Percentiles rank a stretch among this genome's conserved stretches.
Evolutionary conservation across 345 rosid genomes (phyloP).

Genomic region (Eucalyptus curtisii): DNA sequence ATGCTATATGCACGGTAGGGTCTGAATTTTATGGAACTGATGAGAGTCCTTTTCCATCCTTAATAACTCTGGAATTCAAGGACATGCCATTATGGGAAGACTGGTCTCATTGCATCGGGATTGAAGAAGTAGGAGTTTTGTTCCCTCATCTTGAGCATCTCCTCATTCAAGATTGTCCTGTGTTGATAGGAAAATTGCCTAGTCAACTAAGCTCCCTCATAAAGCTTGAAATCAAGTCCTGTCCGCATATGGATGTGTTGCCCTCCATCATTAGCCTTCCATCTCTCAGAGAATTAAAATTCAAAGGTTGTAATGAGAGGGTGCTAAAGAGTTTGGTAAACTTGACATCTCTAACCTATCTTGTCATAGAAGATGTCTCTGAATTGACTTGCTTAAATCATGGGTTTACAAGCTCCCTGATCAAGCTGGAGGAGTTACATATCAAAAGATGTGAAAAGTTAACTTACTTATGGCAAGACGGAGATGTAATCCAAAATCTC

Average conservation of each 20-base stretch:
- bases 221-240: not conserved
- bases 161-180: not conserved
- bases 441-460: accelerated
- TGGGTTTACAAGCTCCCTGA: not conserved
- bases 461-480: no score
- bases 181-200: not conserved
- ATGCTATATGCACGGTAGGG: not conserved
- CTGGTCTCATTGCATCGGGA: accelerated
- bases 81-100: not conserved
- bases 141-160: not conserved
- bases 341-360: not conserved
- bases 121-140: not conserved
- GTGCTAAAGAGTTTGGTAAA: not conserved
- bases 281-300: not conserved
- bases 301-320: not conserved
- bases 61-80: not conserved
- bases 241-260: not conserved
- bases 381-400: not conserved
- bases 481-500: no score
- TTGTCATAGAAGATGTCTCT: not conserved
- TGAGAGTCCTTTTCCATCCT: accelerated
- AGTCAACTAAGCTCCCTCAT: not conserved
- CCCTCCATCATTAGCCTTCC: not conserved
- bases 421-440: not conserved
- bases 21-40: not conserved